phyloP scores from a whole-genome alignment of 129 eudicot species.

The Artemisia argyi region DNA sequence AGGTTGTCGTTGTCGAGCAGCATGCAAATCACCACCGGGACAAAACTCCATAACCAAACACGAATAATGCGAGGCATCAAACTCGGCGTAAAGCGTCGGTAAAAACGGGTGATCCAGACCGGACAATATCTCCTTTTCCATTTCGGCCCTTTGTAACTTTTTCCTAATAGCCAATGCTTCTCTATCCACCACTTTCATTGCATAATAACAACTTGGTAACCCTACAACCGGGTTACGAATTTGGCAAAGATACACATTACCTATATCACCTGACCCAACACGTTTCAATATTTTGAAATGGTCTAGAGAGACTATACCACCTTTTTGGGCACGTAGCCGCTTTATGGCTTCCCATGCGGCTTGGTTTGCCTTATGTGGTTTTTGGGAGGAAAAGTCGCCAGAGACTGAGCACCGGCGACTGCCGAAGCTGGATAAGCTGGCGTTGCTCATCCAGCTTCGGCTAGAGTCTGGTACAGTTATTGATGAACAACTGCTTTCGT shows the following conservation, averaged over 20 bases:
- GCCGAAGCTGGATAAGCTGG: constrained; percentile 42
- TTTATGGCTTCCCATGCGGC: constrained; percentile 77
- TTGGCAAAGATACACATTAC: constrained; percentile 76
- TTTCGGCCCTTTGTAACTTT: constrained; percentile 69
- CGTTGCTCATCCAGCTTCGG: constrained; percentile 80
- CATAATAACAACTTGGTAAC: constrained; percentile 48
- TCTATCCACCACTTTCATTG: constrained; percentile 85
- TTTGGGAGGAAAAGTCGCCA: constrained; percentile 43
- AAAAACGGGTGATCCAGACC: constrained; percentile 77
- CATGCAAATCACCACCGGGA: constrained; percentile 79
- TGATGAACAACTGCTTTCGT: constrained; percentile 68
- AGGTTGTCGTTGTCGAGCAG: constrained; percentile 61
- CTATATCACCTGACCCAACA: constrained; percentile 71
- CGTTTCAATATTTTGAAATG: constrained; percentile 66
- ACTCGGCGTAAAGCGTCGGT: constrained; percentile 72
- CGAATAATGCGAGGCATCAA: constrained; percentile 76
- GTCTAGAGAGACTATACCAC: constrained; percentile 58
- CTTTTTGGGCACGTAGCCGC: constrained; percentile 45
- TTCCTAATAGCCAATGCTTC: constrained; percentile 73
- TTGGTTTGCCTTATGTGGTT: constrained; percentile 81
- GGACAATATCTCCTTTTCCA: constrained; percentile 67
- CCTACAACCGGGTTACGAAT: constrained; percentile 64
- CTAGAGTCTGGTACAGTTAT: constrained; percentile 65
- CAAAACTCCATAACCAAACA: constrained; percentile 87
- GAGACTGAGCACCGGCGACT: constrained; percentile 42